A percentile compares a stretch with the other conserved stretches of the same genome.
phyloP scores from a whole-genome alignment of 805 yeast species.

The Torulaspora quercuum region DNA sequence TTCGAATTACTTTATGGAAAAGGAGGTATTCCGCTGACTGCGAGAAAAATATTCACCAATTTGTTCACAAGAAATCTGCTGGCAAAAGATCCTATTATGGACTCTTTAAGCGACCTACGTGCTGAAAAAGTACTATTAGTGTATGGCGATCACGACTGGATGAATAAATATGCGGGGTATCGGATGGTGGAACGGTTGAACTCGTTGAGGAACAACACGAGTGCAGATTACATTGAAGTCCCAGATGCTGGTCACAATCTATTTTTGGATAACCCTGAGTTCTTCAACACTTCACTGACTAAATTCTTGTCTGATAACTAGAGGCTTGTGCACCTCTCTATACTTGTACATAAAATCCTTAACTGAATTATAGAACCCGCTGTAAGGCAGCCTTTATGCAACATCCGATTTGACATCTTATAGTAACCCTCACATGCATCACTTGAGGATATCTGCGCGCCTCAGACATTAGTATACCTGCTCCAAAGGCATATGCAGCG shows the following conservation, averaged over 20 bases:
- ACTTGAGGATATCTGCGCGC: too few species aligned
- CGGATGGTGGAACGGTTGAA: slow-evolving; percentile 21
- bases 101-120: slow-evolving; percentile 44
- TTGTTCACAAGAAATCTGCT: slow-evolving; percentile 39
- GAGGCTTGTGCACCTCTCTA: not conserved
- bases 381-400: too few species aligned
- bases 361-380: too few species aligned
- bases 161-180: slow-evolving; percentile 57
- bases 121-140: slow-evolving; percentile 40
- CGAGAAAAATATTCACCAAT: slow-evolving; percentile 31
- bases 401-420: too few species aligned
- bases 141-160: slow-evolving; percentile 74
- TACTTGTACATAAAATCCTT: slow-evolving; percentile 1
- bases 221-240: slow-evolving; percentile 25
- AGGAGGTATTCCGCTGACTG: slow-evolving; percentile 20
- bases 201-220: slow-evolving; percentile 6
- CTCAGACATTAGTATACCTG: too few species aligned
- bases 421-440: too few species aligned
- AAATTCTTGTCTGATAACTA: slow-evolving; percentile 26
- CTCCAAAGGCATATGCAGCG: too few species aligned
- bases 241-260: slow-evolving; percentile 70
- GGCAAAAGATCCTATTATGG: slow-evolving; percentile 63
- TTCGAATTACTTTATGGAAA: slow-evolving; percentile 26
- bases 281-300: slow-evolving; percentile 49
- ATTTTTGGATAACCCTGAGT: slow-evolving; percentile 60